Base-by-base conservation (phyloP, 2,329 filamentous ascomycete genomes). In the Alternaria angustiovoidea region DNA sequence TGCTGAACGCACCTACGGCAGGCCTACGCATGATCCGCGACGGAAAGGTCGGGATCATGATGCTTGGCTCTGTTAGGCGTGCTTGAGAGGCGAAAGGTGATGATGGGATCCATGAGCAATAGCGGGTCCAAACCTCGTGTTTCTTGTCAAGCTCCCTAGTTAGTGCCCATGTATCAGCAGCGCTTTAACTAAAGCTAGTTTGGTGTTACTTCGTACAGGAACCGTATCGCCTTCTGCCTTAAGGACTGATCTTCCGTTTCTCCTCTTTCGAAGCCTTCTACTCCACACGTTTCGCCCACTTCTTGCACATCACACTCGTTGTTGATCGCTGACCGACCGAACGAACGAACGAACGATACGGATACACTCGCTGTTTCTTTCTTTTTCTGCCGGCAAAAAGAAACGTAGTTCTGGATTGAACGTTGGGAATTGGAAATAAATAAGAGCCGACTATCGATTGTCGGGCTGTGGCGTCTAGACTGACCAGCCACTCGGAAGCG, bases 61-160 rank as follows among this genome's bases (percentile, higher is more conserved):
- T 53, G 20, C 51, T 56, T 51, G 42, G 48, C 28, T 5, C 20
- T 42, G 58, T 44, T 36, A 9, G 22, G 44, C 42, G 48, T 32
- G 56, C 52, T 57, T 16, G 56, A 54, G 58, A 61, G 59, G 44
- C 59, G 54, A 48, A 47, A 44, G 43, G 39, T 46, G 59, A 36
- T 20, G 20, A 49, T 49, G 46, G 46, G 46, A 12, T 38, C 46
- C 46, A 49, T 49, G 46, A 49, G 4, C 16, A 36, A 34, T 11
- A 49, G 46, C 60, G 48, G 57, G 64, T 43, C 62, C 58, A 20
- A 39, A 26, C 48, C 60, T 63, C 56, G 64, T 64, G 62, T 66
- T 64, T 59, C 58, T 56, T 39, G 36, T 39, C 36, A 6, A 39
- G 36, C 36, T 39, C 36, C n/a, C 34, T 12, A 48, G 46, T 51